Evolutionary conservation across 1,284 basidiomycete species (phyloP).

Genomic region (Malassezia psittaci): DNA sequence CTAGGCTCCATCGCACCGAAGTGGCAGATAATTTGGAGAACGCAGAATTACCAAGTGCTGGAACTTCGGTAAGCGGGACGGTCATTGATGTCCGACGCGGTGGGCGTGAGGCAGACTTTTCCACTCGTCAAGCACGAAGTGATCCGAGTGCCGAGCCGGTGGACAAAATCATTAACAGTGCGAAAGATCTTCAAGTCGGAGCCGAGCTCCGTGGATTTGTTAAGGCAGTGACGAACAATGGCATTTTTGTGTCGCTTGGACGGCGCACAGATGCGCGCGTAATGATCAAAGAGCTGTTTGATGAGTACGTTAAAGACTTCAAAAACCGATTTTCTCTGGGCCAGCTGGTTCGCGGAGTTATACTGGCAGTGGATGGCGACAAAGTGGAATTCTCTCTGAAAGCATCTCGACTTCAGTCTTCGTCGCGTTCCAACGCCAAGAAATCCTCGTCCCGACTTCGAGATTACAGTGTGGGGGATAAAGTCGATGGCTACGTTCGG

Average conservation of each 20-base stretch:
- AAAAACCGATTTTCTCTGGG: slow-evolving; percentile 67
- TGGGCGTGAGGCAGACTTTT: slow-evolving; percentile 56
- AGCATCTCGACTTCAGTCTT: slow-evolving; percentile 7
- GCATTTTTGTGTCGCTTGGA: slow-evolving; percentile 81
- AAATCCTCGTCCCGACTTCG: not conserved
- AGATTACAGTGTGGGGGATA: slow-evolving; percentile 45
- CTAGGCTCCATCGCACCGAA: slow-evolving; percentile 55
- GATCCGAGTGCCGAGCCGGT: slow-evolving; percentile 37
- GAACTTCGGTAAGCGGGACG: slow-evolving; percentile 60
- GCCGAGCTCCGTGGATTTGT: slow-evolving; percentile 68
- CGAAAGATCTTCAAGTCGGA: slow-evolving; percentile 63
- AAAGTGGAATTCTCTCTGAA: slow-evolving; percentile 79
- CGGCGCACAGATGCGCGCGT: slow-evolving; percentile 74
- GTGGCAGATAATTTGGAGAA: slow-evolving; percentile 61
- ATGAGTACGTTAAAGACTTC: slow-evolving; percentile 85
- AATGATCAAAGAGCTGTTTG: slow-evolving; percentile 72
- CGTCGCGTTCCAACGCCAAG: not conserved
- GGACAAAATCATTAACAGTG: slow-evolving; percentile 62
- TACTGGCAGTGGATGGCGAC: slow-evolving; percentile 60
- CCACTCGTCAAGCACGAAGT: slow-evolving; percentile 64
- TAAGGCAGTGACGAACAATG: slow-evolving; percentile 68
- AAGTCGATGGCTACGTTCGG: slow-evolving; percentile 47
- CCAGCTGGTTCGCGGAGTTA: slow-evolving; percentile 75
- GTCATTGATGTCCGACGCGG: slow-evolving; percentile 51
- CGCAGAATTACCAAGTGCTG: slow-evolving; percentile 57